phyloP scores from a whole-genome alignment of 192 early-diverging fungal genomes.

The Coemansia sp. region DNA sequence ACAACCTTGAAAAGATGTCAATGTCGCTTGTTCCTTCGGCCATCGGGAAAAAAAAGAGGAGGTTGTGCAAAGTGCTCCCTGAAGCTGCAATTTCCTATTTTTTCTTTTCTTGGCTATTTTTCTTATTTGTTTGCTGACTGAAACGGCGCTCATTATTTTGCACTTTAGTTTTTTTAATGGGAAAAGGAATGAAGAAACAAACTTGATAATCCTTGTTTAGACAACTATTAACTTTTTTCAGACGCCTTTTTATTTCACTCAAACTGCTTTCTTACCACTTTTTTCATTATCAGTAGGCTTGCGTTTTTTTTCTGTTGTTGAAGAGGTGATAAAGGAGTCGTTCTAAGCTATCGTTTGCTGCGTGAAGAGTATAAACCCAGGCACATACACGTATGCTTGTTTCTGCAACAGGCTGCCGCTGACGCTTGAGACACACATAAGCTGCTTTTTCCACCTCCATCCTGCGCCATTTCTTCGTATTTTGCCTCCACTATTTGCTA shows the following conservation, averaged over 20 bases:
- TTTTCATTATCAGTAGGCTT: background rate
- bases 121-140: background rate
- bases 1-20: background rate
- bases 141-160: background rate
- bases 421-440: conserved; percentile 1
- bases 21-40: conserved; percentile 2
- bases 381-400: background rate
- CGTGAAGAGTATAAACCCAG: background rate
- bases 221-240: background rate
- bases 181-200: background rate
- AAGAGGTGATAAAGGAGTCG: background rate
- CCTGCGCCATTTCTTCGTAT: background rate
- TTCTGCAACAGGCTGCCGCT: conserved; percentile 1
- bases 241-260: background rate
- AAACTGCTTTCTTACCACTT: background rate
- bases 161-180: background rate
- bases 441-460: background rate
- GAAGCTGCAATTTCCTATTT: conserved; percentile 1
- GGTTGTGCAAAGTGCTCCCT: background rate
- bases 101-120: background rate
- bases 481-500: background rate
- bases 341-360: background rate
- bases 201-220: background rate
- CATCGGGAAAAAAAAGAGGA: background rate
- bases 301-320: background rate